Evolutionary conservation across 2,329 filamentous ascomycete genomes (phyloP).

Genomic region (Hypomyces perniciosus): DNA sequence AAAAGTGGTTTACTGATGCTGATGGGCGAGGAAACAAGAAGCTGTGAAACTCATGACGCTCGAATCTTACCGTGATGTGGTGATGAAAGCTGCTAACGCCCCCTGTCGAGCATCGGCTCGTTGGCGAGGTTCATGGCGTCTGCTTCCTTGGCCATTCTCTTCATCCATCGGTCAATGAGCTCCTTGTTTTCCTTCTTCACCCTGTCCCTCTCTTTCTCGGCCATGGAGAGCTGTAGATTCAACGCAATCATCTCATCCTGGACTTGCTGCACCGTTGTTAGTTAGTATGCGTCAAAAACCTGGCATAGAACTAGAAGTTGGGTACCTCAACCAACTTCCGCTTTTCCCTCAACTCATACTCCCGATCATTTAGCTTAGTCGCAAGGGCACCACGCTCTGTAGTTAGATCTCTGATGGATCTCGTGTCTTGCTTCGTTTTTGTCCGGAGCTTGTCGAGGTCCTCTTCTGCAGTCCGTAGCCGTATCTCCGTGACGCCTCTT

Average conservation of each 20-base stretch:
- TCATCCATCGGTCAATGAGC: conserved; percentile 87
- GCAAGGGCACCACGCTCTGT: conserved; percentile 56
- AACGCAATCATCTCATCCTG: conserved; percentile 90
- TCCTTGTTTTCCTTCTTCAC: conserved; percentile 80
- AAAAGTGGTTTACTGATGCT: not conserved
- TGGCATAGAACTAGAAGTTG: not conserved
- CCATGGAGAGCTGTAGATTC: conserved; percentile 81
- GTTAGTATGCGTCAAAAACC: not conserved
- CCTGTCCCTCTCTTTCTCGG: conserved; percentile 67
- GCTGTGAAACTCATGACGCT: not conserved
- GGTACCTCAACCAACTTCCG: conserved; percentile 69
- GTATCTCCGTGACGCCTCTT: conserved; percentile 59
- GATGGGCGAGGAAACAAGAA: not conserved
- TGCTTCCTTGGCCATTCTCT: conserved; percentile 76
- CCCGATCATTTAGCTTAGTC: conserved; percentile 67
- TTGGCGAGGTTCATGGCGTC: conserved; percentile 74
- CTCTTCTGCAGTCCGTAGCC: conserved; percentile 55
- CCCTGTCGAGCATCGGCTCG: conserved; percentile 36
- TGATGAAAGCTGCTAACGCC: conserved; percentile 17
- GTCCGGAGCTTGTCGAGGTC: conserved; percentile 60
- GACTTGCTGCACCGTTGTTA: conserved; percentile 51
- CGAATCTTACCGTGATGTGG: conserved; percentile 1
- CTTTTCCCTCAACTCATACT: conserved; percentile 81
- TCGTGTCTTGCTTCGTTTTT: conserved; percentile 53
- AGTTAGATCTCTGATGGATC: conserved; percentile 56